Base-by-base conservation (phyloP, 2,329 filamentous ascomycete species). In the Exophiala spinifera region DNA sequence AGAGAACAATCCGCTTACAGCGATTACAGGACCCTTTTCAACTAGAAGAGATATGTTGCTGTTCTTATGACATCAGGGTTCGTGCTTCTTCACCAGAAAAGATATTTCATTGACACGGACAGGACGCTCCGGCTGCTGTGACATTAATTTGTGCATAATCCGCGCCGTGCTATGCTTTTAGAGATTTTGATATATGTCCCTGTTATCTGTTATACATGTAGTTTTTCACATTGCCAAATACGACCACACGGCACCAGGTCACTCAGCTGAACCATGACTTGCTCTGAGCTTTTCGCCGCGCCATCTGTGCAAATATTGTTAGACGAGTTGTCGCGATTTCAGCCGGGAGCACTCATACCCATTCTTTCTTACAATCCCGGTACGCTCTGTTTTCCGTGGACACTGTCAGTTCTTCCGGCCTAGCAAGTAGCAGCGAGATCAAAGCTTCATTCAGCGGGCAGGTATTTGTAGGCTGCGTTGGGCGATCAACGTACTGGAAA, bases 361-460 rank as follows among this genome's bases (percentile, higher is more conserved):
- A 96, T 76, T 86, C 81, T 74, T 95, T 91, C 72, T 96, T 96
- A 74, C 92, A 97, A 60, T 95, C 90, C 55, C 91, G 84, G 72
- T 96, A 97, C 47, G 91, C 91, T 73, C 91, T 95, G 61, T 52
- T 36, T 33, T 31, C 11, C 23, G 28, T 31, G 28, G 28, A 31
- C 8, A 31, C 28, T 42, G 43, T 19, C 17, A 23, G 33, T 4
- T 19, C 31, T 51, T 50, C 51, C 23, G 51, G 46, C 45, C 43
- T 19, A 10, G 28, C 28, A 10, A 31, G 7, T 6, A 31, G 28
- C 7, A 10, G 28, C 28, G 28, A 31, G 4, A 31, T 31, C 28
- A 31, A 31, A 31, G 28, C 7, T 31, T 31, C 28, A 31, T 31
- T 31, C 28, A 10, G 28, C 28, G 7, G 7, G 28, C 28, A 31